Evolutionary conservation across 768 basidiomycete species (phyloP), one percentile per base, ranked within the genome.

Genomic region (Holtermannia corniformis): DNA sequence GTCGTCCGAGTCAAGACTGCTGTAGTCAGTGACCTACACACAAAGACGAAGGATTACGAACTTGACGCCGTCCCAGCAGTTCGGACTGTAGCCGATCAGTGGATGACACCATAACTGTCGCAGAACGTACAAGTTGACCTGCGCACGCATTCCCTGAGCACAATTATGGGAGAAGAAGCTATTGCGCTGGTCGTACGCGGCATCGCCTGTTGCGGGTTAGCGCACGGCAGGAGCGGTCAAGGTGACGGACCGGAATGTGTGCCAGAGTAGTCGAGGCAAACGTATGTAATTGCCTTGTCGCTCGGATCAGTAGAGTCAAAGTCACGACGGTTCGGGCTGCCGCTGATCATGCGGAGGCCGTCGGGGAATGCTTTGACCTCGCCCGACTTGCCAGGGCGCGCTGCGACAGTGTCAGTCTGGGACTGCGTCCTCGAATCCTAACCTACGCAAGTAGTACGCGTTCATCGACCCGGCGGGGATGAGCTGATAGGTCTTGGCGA

Each of bases 81-180:
- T 56, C n/a, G 71, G 68, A 64, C n/a, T n/a, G n/a, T n/a, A n/a
- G n/a, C n/a, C n/a, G n/a, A n/a, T n/a, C n/a, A n/a, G n/a, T n/a
- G n/a, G n/a, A n/a, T n/a, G n/a, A n/a, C n/a, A n/a, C n/a, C n/a
- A n/a, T n/a, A n/a, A n/a, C n/a, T n/a, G n/a, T n/a, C n/a, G n/a
- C n/a, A n/a, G n/a, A n/a, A n/a, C n/a, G n/a, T n/a, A n/a, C n/a
- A 75, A 75, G 57, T 71, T 67, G 55, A 74, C 67, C 58, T 75
- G 73, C 27, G 68, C 67, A 41, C 73, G 48, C 62, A 75, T 67
- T 32, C 70, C 70, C 20, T 64, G 50, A 2, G 72, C 67, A 61
- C 74, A 75, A 52, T 68, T 67, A 52, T 71, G 70, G 19, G 61
- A 46, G 67, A 74, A 72, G 62, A 74, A 73, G 44, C 43, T 60